phyloP scores from a whole-genome alignment of 176 grass and related monocot genomes.

The Lolium rigidum region DNA sequence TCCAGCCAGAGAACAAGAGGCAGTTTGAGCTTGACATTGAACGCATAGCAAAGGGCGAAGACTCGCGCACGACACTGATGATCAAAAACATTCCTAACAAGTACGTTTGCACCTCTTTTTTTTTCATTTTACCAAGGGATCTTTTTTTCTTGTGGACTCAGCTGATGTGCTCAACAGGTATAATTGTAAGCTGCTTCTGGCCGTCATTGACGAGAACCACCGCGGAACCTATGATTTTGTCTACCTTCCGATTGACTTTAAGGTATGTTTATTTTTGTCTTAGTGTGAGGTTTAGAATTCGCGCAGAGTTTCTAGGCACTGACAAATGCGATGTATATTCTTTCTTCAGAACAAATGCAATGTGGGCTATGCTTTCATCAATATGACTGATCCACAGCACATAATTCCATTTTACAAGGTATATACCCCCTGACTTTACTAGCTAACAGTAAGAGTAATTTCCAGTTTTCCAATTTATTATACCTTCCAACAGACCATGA shows the following conservation, averaged over 20 bases:
- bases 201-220: constrained; percentile 93
- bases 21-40: constrained; percentile 93
- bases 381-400: constrained; percentile 87
- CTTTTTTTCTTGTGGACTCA: constrained; percentile 13
- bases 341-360: constrained; percentile 96
- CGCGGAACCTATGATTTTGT: constrained; percentile 97
- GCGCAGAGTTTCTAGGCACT: constrained; percentile 30
- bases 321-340: constrained; percentile 21
- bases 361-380: constrained; percentile 98
- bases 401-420: constrained; percentile 95
- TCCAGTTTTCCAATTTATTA: not conserved
- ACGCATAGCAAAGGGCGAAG: constrained; percentile 69
- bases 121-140: not conserved
- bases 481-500: not conserved
- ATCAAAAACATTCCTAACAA: constrained; percentile 99
- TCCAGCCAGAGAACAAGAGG: constrained; percentile 69
- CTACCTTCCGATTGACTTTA: constrained; percentile 99
- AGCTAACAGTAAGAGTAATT: constrained; percentile 3
- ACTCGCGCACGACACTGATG: constrained; percentile 91
- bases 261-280: constrained; percentile 50
- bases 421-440: not conserved
- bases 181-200: constrained; percentile 86
- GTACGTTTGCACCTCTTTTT: constrained; percentile 46
- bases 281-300: not conserved
- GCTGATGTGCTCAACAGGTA: constrained; percentile 61